Evolutionary conservation across 2,329 filamentous ascomycete genomes (phyloP), one percentile per base, ranked within the genome.

Genomic region (Aspergillus tanneri): DNA sequence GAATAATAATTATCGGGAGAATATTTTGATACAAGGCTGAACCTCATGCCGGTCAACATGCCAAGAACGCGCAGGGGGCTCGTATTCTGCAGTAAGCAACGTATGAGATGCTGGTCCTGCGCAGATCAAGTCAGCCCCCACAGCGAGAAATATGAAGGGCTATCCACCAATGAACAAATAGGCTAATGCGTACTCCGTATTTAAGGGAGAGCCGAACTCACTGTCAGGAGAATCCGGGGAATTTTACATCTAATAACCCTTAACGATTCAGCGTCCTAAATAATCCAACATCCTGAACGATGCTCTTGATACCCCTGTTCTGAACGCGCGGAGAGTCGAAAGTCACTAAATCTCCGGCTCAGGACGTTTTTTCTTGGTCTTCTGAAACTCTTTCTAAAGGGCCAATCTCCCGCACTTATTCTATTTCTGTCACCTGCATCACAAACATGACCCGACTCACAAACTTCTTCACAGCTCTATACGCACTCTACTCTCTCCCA

Each of bases 401-500:
- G 16, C 30, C 30, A 35, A 35, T 35, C 30, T 35, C 30, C n/a
- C 30, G 16, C 30, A 35, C 30, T 35, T 18, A n/a, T 35, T 35
- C 30, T 35, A 35, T 35, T 35, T 35, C 16, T n/a, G 30, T 35
- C 30, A 7, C 30, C 11, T n/a, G 11, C 30, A 35, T 35, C 30
- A n/a, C 30, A 41, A 41, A 41, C 4, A 41, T 41, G 38, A 24
- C 38, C 19, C 38, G 38, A 24, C 21, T 43, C 21, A 40, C 25
- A 18, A 11, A 25, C 22, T 25, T 40, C 12, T 9, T 49, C 14
- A 12, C 36, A 27, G 41, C 12, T 18, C 38, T 49, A n/a, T 42
- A 27, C 27, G 16, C 35, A 8, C 23, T 53, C 35, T 49, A 36
- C 16, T 19, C 38, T 6, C 16, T 49, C 3, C 47, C 38, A 12